Base-by-base conservation (phyloP, 495 filamentous ascomycete species). In the Clohesyomyces aquaticus region DNA sequence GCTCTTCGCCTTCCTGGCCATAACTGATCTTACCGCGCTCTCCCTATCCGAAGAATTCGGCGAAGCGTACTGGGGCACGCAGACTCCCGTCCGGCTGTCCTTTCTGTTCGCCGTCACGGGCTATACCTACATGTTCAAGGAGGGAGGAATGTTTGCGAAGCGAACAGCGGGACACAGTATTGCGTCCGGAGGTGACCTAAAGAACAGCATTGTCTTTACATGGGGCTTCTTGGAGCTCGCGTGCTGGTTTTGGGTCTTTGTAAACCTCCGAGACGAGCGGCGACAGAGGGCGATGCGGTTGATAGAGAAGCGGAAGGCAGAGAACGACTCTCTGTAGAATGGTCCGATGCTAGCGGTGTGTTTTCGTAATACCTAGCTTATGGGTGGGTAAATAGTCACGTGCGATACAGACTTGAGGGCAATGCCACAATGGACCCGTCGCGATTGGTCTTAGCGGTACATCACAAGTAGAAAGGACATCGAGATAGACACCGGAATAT, bases 171-270 rank as follows among this genome's bases (percentile, higher is more conserved):
- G 26, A 22, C 54, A 71, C 46, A 61, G 10, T 51, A 19, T 66
- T 55, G 21, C 77, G 73, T 21, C 63, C 77, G 72, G 88, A 84
- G 83, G 85, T 32, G 42, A 62, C 11, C 70, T 94, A 71, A 89
- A 90, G 77, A 93, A 91, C 69, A 75, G 88, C 25, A 80, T 93
- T 6, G 85, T 94, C 11, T 95, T 96, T 70, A 87, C 89, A 0
- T 95, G 88, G 76, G 85, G 83, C 14, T 92, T 95, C 71, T 72
- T 94, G 76, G 91, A 96, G 79, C 87, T 91, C 76, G 78, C 91
- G 70, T 81, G 83, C 55, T 96, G 91, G 91, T 90, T 95, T 73
- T 96, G 91, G 90, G 87, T 68, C n/a, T 70, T 71, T 35, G 27
- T 71, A 4, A 63, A 51, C 1, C 42, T 71, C 6, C 29, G 68